Evolutionary conservation across 116 monocot species (phyloP).

Genomic region (Zostera marina): DNA sequence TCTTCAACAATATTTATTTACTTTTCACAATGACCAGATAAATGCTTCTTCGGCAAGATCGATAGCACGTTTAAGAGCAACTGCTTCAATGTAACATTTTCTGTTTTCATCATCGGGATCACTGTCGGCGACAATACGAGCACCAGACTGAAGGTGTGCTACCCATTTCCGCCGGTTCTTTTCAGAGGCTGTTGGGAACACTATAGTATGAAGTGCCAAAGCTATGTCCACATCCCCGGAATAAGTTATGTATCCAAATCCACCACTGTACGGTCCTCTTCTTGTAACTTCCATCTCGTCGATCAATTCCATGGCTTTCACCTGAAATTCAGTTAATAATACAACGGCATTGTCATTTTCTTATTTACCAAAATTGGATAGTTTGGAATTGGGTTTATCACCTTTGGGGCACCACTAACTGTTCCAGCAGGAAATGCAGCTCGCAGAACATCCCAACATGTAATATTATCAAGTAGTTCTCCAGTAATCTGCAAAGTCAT

Average conservation of each 20-base stretch:
- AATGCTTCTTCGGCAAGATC: constrained; percentile 43
- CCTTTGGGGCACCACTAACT: constrained; percentile 97
- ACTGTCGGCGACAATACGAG: constrained; percentile 61
- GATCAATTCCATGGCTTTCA: constrained; percentile 84
- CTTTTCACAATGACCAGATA: not conserved
- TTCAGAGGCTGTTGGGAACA: constrained; percentile 40
- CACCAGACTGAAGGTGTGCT: constrained; percentile 72
- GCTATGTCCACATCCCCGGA: constrained; percentile 69
- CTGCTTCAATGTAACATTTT: constrained; percentile 51
- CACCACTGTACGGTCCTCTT: constrained; percentile 87
- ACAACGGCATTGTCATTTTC: no score
- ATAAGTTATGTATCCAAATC: constrained; percentile 65
- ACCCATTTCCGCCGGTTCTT: constrained; percentile 61
- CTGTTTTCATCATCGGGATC: constrained; percentile 40
- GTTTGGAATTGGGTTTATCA: constrained; percentile 6
- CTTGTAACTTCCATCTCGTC: constrained; percentile 65
- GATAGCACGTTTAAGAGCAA: constrained; percentile 40
- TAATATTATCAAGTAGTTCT: constrained; percentile 61
- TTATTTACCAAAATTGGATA: no score
- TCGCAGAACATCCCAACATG: constrained; percentile 84
- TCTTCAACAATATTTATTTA: no score
- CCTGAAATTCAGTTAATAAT: constrained; percentile 21
- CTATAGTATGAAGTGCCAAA: constrained; percentile 62
- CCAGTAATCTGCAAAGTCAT: constrained; percentile 60
- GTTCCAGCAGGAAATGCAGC: constrained; percentile 91